A percentile compares a stretch with the other conserved stretches of the same genome.
Evolutionary conservation across 257 asterid genomes (phyloP).

Genomic region (Nyctanthes arbortristis): DNA sequence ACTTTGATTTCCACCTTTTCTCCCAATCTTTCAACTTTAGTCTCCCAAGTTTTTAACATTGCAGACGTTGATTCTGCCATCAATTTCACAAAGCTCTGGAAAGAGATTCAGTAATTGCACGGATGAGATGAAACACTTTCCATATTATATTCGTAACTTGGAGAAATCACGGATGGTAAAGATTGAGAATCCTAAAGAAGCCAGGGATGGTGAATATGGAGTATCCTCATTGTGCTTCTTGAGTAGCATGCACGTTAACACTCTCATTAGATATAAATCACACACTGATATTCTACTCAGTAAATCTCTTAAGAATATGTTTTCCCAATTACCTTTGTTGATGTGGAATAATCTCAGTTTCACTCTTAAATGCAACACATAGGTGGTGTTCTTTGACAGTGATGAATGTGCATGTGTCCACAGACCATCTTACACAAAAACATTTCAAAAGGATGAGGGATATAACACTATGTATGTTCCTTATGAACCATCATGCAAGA

Average conservation of each 20-base stretch:
- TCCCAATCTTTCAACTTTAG: conserved; percentile 19
- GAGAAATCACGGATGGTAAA: too few species aligned
- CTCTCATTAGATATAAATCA: background rate
- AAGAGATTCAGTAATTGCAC: too few species aligned
- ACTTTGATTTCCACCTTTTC: conserved; percentile 44
- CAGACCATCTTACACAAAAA: background rate
- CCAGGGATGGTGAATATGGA: background rate
- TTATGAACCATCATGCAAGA: background rate
- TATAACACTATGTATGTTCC: too few species aligned
- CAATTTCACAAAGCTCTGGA: conserved; percentile 58
- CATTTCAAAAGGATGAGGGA: too few species aligned
- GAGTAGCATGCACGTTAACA: background rate
- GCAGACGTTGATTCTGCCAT: conserved; percentile 59
- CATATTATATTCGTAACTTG: too few species aligned
- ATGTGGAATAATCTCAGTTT: too few species aligned
- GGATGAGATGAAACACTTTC: background rate
- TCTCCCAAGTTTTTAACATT: conserved; percentile 60
- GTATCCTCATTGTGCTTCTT: too few species aligned
- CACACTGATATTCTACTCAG: background rate
- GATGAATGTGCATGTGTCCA: background rate
- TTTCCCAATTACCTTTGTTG: background rate
- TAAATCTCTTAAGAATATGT: background rate
- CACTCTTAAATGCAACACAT: background rate
- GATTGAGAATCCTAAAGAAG: too few species aligned
- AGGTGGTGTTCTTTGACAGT: background rate